Base-by-base conservation (phyloP, 768 basidiomycete species). In the Mycena rebaudengoi region DNA sequence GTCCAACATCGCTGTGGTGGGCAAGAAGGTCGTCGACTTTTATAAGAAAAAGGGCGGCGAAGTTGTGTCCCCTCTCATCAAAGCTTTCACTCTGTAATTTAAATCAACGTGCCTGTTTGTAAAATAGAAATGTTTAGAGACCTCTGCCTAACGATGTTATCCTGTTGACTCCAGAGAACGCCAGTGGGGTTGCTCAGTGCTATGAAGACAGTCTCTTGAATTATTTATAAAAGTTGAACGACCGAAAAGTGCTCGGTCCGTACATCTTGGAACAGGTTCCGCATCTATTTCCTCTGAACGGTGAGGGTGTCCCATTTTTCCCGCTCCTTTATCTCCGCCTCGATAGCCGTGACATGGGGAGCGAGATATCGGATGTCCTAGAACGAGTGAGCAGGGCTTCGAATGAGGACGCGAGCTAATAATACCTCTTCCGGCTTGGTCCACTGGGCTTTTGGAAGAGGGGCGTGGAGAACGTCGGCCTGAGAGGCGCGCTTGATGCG, bases 351-450 rank as follows among this genome's bases (percentile, higher is more conserved):
- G 39, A 99, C 87, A 75, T 91, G 86, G 28, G 93, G 91, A 65
- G 83, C 85, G 70, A 99, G 88, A 86, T 98, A 99, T 61, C 95
- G 92, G 66, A 85, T 77, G 76, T 99, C 97, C 97, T 98, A 78
- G 23, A 26, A 18, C 43, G 23, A 62, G 21, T 59, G 54, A 66
- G 63, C 7, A 48, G 32, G 26, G 23, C 25, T 29, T 28, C 6
- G 18, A 39, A n/a, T n/a, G 50, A 16, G 3, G 25, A 21, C 59
- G 18, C 26, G 62, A 57, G 45, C 30, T 12, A 13, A 61, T 70
- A 73, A n/a, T 71, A 98, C 97, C 79, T 98, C 91, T 65, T 86
- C 85, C 2, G 86, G 79, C 62, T 85, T 86, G 49, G 85, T 81
- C 95, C 94, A 96, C 74, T 95, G 82, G 20, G 89, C 89, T 76